These are phyloP conservation scores for Coniochaeta sp. DNA, from an alignment of 2,329 filamentous ascomycete genomes.

Conservation along the genomic window DNA sequence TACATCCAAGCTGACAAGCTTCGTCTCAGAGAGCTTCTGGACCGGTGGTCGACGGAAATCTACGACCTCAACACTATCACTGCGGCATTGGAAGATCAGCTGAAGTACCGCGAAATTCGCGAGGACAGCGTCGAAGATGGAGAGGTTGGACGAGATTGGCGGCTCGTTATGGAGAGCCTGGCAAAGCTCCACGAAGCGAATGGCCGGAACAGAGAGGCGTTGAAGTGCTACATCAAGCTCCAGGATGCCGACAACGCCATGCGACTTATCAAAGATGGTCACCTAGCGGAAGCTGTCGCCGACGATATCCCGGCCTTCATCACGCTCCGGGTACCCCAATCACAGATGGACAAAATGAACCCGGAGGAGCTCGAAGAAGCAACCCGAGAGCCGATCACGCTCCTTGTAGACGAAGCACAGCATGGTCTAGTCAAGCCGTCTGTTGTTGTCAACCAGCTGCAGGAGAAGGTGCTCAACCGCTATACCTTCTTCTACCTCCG, in stretches of 20 bases:
- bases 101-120: slow-evolving; percentile 66
- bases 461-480: slow-evolving; percentile 55
- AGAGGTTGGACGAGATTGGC: slow-evolving; percentile 73
- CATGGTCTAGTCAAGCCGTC: slow-evolving; percentile 76
- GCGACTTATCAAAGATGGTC: slow-evolving; percentile 75
- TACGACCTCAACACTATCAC: slow-evolving; percentile 74
- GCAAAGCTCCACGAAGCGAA: slow-evolving; percentile 79
- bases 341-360: slow-evolving; percentile 57
- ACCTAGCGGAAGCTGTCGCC: slow-evolving; percentile 79
- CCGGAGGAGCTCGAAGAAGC: slow-evolving; percentile 57
- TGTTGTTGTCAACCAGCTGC: slow-evolving; percentile 71
- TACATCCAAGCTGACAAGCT: slow-evolving; percentile 75
- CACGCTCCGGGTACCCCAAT: slow-evolving; percentile 71
- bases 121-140: slow-evolving; percentile 71
- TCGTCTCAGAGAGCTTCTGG: slow-evolving; percentile 70
- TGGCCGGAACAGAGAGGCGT: slow-evolving; percentile 73
- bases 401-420: slow-evolving; percentile 86
- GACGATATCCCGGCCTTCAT: slow-evolving; percentile 90
- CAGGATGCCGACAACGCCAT: slow-evolving; percentile 90
- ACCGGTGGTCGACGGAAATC: slow-evolving; percentile 75
- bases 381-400: slow-evolving; percentile 73
- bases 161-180: slow-evolving; percentile 77
- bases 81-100: slow-evolving; percentile 71
- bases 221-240: slow-evolving; percentile 81
- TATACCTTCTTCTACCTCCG: slow-evolving; percentile 92